phyloP scores from a whole-genome alignment of 2,329 filamentous ascomycete genomes.

The Rasamsonia emersonii region DNA sequence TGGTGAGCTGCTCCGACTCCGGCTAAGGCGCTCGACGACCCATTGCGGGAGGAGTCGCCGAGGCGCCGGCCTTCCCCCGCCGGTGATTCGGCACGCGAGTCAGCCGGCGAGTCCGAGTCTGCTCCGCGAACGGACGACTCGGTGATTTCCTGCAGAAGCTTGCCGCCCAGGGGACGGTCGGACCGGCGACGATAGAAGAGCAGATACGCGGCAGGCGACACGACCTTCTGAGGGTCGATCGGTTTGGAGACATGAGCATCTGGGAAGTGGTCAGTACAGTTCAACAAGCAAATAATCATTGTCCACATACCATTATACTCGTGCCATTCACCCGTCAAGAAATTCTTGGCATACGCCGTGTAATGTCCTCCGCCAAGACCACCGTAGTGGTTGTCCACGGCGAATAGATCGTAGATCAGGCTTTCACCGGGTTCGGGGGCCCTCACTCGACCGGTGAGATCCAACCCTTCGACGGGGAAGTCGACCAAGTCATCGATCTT shows the following conservation, averaged over 20 bases:
- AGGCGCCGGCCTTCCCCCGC: constrained; percentile 81
- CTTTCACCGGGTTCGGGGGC: constrained; percentile 72
- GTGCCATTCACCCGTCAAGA: constrained; percentile 83
- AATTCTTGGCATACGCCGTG: constrained; percentile 89
- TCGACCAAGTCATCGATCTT: constrained; percentile 89
- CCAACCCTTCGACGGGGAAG: constrained; percentile 80
- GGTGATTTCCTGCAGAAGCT: constrained; percentile 62
- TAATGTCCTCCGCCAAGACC: constrained; percentile 93
- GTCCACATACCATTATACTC: constrained; percentile 77
- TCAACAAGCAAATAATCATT: neutral
- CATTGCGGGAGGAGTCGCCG: constrained; percentile 79
- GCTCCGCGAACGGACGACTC: constrained; percentile 49
- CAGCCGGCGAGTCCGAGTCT: constrained; percentile 37
- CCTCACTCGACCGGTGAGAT: constrained; percentile 71
- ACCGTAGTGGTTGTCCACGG: constrained; percentile 91
- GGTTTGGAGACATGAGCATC: constrained; percentile 64
- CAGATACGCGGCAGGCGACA: constrained; percentile 76
- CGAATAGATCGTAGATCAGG: constrained; percentile 86
- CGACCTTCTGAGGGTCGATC: constrained; percentile 52
- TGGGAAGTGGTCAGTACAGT: constrained; percentile 41
- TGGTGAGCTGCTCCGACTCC: constrained; percentile 68
- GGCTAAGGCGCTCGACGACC: constrained; percentile 81
- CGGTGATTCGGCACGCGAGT: constrained; percentile 39
- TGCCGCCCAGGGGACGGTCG: constrained; percentile 66
- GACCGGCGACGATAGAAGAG: constrained; percentile 92